Percentiles rank a stretch among this genome's conserved stretches.
Conservation (phyloP, 2,329 filamentous ascomycete genomes). For the Fusarium chlamydosporum region DNA sequence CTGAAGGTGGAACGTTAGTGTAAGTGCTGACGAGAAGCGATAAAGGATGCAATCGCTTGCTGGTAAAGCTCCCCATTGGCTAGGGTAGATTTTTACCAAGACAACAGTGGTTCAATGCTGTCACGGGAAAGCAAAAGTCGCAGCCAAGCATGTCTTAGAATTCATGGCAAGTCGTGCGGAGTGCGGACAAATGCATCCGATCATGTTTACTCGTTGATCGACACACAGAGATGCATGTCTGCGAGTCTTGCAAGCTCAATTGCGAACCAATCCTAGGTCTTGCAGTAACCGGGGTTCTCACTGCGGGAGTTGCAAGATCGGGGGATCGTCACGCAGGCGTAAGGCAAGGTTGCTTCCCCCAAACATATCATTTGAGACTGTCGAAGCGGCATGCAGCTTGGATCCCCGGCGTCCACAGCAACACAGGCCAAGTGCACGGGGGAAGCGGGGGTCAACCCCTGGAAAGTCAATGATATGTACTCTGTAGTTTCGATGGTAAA, state of each 20-base stretch:
- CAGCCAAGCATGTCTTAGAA: slow-evolving; percentile 12
- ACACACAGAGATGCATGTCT: slow-evolving; percentile 27
- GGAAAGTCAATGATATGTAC: slow-evolving; percentile 1
- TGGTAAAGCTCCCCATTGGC: background rate
- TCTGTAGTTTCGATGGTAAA: slow-evolving; percentile 13
- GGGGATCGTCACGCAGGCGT: slow-evolving; percentile 45
- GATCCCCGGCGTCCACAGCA: slow-evolving; percentile 41
- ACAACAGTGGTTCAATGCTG: background rate
- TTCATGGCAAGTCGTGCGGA: slow-evolving; percentile 20
- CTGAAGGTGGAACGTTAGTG: slow-evolving; percentile 45
- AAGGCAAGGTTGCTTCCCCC: slow-evolving; percentile 39
- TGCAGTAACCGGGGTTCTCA: slow-evolving; percentile 15
- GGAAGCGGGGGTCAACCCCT: slow-evolving; percentile 29
- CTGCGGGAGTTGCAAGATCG: slow-evolving; percentile 47
- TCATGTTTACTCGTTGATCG: slow-evolving; percentile 35
- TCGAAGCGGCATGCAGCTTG: slow-evolving; percentile 42
- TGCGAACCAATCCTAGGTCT: slow-evolving; percentile 35
- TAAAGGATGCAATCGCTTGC: slow-evolving; percentile 3
- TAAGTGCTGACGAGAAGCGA: slow-evolving; percentile 21
- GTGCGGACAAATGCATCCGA: slow-evolving; percentile 22
- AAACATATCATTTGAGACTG: slow-evolving; percentile 34
- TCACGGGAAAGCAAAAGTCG: slow-evolving; percentile 19
- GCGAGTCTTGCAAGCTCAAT: slow-evolving; percentile 21
- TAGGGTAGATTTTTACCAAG: slow-evolving; percentile 3
- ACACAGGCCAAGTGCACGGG: slow-evolving; percentile 26